Conservation (phyloP, 176 grass and related monocot species). For the Musa schizocarpa region DNA sequence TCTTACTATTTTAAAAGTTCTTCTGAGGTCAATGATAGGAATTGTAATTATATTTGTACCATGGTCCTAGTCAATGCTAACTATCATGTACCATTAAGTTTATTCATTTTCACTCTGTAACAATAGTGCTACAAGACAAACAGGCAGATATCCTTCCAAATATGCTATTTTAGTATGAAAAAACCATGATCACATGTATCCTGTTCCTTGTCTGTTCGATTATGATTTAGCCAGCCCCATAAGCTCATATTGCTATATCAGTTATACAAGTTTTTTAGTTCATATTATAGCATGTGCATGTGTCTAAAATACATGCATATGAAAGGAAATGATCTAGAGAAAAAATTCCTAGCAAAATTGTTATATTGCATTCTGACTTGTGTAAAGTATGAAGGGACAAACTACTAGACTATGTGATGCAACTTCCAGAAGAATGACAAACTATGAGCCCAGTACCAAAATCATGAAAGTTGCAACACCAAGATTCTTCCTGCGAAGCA, state of each 20-base stretch:
- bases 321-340: not conserved
- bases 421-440: not conserved
- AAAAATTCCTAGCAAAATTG: not conserved
- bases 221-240: no score
- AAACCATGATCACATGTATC: not conserved
- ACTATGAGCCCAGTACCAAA: conserved; percentile 34
- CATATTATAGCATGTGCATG: not conserved
- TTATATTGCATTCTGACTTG: not conserved
- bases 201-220: not conserved
- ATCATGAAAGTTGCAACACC: conserved; percentile 90
- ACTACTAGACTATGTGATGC: no score
- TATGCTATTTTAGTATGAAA: not conserved
- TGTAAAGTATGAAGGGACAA: no score
- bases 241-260: not conserved
- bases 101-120: not conserved
- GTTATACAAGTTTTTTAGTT: not conserved
- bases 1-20: not conserved
- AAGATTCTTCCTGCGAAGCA: conserved; percentile 77
- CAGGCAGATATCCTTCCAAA: not conserved
- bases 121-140: not conserved
- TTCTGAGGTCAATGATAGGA: not conserved
- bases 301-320: not conserved
- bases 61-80: not conserved
- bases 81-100: not conserved
- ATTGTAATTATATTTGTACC: no score